phyloP scores from a whole-genome alignment of 352 stramenopile species.

The Albugo laibachii region DNA sequence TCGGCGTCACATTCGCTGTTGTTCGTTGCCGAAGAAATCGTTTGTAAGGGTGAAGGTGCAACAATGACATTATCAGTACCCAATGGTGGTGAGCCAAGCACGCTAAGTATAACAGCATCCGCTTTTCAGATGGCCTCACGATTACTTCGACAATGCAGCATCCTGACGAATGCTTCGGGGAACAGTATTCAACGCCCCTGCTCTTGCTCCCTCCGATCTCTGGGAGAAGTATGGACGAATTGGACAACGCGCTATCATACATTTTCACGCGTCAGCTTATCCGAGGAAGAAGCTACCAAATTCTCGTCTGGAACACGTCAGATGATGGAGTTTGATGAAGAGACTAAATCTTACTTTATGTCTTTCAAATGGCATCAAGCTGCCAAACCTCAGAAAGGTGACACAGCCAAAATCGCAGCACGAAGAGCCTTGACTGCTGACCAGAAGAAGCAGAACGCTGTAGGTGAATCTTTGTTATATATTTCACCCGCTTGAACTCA shows the following conservation, averaged over 20 bases:
- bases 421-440: slow-evolving; percentile 33
- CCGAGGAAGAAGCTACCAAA: slow-evolving; percentile 26
- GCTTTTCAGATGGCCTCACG: slow-evolving; percentile 38
- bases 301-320: slow-evolving; percentile 59
- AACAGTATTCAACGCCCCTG: slow-evolving; percentile 48
- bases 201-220: slow-evolving; percentile 41
- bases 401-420: slow-evolving; percentile 69
- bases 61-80: slow-evolving; percentile 12
- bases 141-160: slow-evolving; percentile 47
- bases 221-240: slow-evolving; percentile 62
- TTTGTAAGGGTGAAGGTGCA: slow-evolving; percentile 26
- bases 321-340: slow-evolving; percentile 62
- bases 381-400: slow-evolving; percentile 61
- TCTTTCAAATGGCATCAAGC: slow-evolving; percentile 72
- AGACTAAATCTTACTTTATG: slow-evolving; percentile 36
- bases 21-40: slow-evolving; percentile 24
- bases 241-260: slow-evolving; percentile 65
- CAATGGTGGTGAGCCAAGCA: slow-evolving; percentile 8
- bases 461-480: not conserved
- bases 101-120: slow-evolving; percentile 16
- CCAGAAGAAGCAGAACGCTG: slow-evolving; percentile 58
- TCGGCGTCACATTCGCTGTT: slow-evolving; percentile 17
- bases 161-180: slow-evolving; percentile 32
- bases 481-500: no score
- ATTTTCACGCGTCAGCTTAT: slow-evolving; percentile 40